Base-by-base conservation (phyloP, 176 grass and related monocot species). In the Elymus sibiricus region DNA sequence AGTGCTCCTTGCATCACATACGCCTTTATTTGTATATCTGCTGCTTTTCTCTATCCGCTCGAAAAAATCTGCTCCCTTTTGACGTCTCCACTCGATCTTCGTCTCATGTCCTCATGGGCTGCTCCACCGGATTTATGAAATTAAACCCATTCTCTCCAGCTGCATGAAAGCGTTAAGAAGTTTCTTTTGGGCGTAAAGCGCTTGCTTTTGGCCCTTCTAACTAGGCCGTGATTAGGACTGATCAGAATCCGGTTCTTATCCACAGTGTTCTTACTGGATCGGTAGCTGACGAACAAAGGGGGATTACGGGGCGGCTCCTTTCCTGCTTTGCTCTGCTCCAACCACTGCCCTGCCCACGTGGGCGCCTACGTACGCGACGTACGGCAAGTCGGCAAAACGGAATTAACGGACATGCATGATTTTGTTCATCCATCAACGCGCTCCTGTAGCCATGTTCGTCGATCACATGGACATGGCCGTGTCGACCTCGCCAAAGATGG, bases 1-100 rank as follows among this genome's bases (percentile, higher is more conserved):
- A 91, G 76, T 87, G 89, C 89, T 37, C 8, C 44, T 39, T 47
- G 59, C 73, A 81, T 90, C 85, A 80, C 44, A 26, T 29, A 29
- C 29, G 29, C n/a, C 74, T 84, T 86, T 90, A 3, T 24, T 24
- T 24, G 4, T 61, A 40, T 28, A 8, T 29, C 64, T 7, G 7
- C 29, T 21, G 4, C 64, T 67, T 67, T 67, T 67, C 64, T 67
- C 29, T 34, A 67, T 67, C 64, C 64, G 15, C 9, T 67, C 6
- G 17, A 0, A 17, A 35, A 35, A 67, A 67, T 35, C 64, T 38
- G 16, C 32, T 14, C 9, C 0, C 4, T 75, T 56, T 66, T 32
- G 29, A 81, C 47, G 34, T 77, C 61, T 9, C 9, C 10, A 14
- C 26, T 32, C 53, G 3, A 13, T 51, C 47, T 51, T 13, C 12